Base-by-base conservation (phyloP, 345 rosid genomes). In the Eucalyptus pauciflora region DNA sequence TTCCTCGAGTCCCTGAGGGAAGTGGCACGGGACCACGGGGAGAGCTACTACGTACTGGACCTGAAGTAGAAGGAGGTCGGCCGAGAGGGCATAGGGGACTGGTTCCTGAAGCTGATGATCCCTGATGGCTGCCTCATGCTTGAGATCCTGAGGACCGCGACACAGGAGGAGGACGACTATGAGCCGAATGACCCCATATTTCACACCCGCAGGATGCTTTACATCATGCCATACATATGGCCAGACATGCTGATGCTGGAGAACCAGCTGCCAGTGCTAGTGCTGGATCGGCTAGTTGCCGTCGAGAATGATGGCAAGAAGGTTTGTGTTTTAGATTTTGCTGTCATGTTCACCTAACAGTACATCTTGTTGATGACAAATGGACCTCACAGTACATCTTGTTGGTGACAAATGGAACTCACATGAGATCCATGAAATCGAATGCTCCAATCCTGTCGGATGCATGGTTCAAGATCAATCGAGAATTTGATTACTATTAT, bases 181-280 rank as follows among this genome's bases (percentile, higher is more conserved):
- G 64, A 25, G 92, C 60, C 48, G n/a, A n/a, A n/a, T n/a, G n/a
- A n/a, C n/a, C n/a, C n/a, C n/a, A n/a, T n/a, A n/a, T n/a, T n/a
- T n/a, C n/a, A n/a, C n/a, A n/a, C n/a, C n/a, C n/a, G n/a, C n/a
- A n/a, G n/a, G n/a, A n/a, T n/a, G n/a, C 33, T 33, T 33, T 33
- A 33, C 76, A 88, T 93, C 7, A 58, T 91, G 87, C 94, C 95
- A 1, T 91, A 88, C 88, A 91, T 94, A 76, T 86, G 79, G 89
- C 88, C 93, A 16, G 96, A 94, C 85, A 93, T 93, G 96, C 37
- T 94, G 43, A 90, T 94, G 95, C 92, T 93, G 15, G 94, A 93
- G 87, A 94, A 94, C 87, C 96, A 94, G 76, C 67, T 93, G 88
- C 96, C 92, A 14, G 89, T 93, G 90, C 67, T 91, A 24, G 87